Percentiles rank a stretch among this genome's conserved stretches.
Conservation (phyloP, 495 filamentous ascomycete species). For the Penicillium longicatenatum region DNA sequence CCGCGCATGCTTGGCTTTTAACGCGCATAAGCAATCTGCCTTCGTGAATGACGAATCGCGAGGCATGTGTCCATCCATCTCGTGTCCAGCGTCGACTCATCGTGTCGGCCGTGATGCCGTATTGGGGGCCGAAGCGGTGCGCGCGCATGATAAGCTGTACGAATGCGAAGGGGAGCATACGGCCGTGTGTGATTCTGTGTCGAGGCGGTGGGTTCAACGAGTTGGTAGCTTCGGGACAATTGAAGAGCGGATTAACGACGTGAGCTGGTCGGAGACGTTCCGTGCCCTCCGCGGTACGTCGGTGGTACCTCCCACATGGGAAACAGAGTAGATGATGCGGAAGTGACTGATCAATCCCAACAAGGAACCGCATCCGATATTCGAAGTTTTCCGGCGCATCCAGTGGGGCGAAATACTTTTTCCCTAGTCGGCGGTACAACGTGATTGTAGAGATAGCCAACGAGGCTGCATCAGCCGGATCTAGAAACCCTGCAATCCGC, state of each 20-base stretch:
- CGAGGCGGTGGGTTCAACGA: conserved; percentile 43
- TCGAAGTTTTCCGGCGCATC: conserved; percentile 37
- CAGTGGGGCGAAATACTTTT: conserved; percentile 33
- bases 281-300: conserved; percentile 46
- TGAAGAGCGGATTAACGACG: conserved; percentile 53
- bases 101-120: conserved; percentile 46
- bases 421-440: conserved; percentile 43
- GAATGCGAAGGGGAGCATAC: conserved; percentile 54
- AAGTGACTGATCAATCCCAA: conserved; percentile 42
- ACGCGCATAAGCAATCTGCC: conserved; percentile 57
- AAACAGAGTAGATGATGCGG: conserved; percentile 59
- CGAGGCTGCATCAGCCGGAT: conserved; percentile 45
- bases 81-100: conserved; percentile 53
- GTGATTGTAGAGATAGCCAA: conserved; percentile 51
- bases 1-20: conserved; percentile 46
- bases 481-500: conserved; percentile 39
- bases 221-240: conserved; percentile 49
- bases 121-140: conserved; percentile 36
- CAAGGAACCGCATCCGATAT: conserved; percentile 49
- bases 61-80: conserved; percentile 50
- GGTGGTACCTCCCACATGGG: conserved; percentile 55
- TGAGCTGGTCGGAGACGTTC: conserved; percentile 51
- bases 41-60: conserved; percentile 52
- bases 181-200: conserved; percentile 53
- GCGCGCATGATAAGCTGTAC: conserved; percentile 54